phyloP scores from a whole-genome alignment of 2,329 filamentous ascomycete species.

The Neocatenulostroma microsporum region DNA sequence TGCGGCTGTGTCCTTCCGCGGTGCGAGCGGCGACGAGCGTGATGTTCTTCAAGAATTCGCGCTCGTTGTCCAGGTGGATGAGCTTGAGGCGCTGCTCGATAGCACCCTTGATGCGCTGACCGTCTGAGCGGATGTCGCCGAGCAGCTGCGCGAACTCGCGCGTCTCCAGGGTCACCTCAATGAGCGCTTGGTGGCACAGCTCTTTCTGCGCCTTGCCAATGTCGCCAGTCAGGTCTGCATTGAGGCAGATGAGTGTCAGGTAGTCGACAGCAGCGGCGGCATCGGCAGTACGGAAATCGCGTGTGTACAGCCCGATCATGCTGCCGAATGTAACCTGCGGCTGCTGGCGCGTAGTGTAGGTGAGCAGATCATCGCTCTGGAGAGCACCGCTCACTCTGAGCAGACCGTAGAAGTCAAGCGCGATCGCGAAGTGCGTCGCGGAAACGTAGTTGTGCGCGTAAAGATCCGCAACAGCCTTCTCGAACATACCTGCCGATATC shows the following conservation, averaged over 20 bases:
- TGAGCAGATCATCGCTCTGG: slow-evolving; percentile 59
- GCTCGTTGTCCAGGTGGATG: slow-evolving; percentile 70
- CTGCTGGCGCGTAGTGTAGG: slow-evolving; percentile 58
- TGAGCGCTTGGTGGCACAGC: slow-evolving; percentile 84
- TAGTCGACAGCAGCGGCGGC: slow-evolving; percentile 90
- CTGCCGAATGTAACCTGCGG: slow-evolving; percentile 90
- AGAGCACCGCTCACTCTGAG: slow-evolving; percentile 78
- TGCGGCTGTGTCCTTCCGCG: slow-evolving; percentile 88
- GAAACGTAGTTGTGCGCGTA: slow-evolving; percentile 89
- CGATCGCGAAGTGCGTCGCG: slow-evolving; percentile 89
- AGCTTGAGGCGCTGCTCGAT: slow-evolving; percentile 79
- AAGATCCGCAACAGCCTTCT: slow-evolving; percentile 84
- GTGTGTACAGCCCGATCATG: slow-evolving; percentile 90
- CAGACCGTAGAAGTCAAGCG: slow-evolving; percentile 80
- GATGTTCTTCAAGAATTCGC: slow-evolving; percentile 83
- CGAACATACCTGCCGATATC: slow-evolving; percentile 83
- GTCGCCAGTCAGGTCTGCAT: slow-evolving; percentile 69
- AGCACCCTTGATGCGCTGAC: slow-evolving; percentile 72
- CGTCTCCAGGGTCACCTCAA: slow-evolving; percentile 92
- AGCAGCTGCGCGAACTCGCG: slow-evolving; percentile 90
- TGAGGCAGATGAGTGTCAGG: slow-evolving; percentile 82
- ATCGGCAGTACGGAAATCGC: slow-evolving; percentile 86
- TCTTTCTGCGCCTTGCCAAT: slow-evolving; percentile 67
- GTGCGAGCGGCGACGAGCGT: slow-evolving; percentile 86
- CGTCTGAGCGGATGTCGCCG: slow-evolving; percentile 82